These are phyloP conservation scores for Acer yangbiense DNA, from an alignment of 345 rosid genomes.

Conservation along the genomic window DNA sequence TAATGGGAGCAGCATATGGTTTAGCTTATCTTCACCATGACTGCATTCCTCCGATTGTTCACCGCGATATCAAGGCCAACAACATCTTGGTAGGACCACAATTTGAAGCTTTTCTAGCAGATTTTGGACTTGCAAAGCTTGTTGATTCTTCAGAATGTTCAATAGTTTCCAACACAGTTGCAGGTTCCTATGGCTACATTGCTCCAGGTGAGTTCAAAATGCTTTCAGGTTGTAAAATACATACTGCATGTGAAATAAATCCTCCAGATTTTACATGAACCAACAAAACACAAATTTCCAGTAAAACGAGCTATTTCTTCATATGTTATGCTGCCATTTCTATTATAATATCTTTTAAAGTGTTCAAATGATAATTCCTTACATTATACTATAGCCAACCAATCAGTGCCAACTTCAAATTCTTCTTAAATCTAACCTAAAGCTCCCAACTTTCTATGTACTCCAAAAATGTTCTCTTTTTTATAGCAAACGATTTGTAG, in stretches of 20 bases:
- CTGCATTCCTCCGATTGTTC: slow-evolving; percentile 70
- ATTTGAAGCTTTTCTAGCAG: slow-evolving; percentile 69
- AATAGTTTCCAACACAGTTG: slow-evolving; percentile 47
- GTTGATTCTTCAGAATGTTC: slow-evolving; percentile 51
- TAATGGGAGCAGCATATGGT: slow-evolving; percentile 71
- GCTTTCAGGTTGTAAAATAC: background rate
- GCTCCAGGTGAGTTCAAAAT: slow-evolving; percentile 61
- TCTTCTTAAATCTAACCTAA: background rate
- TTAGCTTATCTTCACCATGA: slow-evolving; percentile 77
- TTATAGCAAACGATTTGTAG: background rate
- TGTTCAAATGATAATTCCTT: background rate
- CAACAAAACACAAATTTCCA: background rate
- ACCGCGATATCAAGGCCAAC: slow-evolving; percentile 72
- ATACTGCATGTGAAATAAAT: background rate
- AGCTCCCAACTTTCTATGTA: background rate
- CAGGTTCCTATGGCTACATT: slow-evolving; percentile 82
- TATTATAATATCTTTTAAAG: background rate
- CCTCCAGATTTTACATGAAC: no score
- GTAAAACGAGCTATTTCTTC: background rate
- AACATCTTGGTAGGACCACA: slow-evolving; percentile 70
- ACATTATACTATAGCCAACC: no score
- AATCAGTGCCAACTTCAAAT: background rate
- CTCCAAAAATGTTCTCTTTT: background rate
- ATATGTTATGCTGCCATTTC: background rate
- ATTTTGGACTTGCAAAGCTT: slow-evolving; percentile 73